phyloP scores from a whole-genome alignment of 352 stramenopile genomes.

The Phytophthora multivora region DNA sequence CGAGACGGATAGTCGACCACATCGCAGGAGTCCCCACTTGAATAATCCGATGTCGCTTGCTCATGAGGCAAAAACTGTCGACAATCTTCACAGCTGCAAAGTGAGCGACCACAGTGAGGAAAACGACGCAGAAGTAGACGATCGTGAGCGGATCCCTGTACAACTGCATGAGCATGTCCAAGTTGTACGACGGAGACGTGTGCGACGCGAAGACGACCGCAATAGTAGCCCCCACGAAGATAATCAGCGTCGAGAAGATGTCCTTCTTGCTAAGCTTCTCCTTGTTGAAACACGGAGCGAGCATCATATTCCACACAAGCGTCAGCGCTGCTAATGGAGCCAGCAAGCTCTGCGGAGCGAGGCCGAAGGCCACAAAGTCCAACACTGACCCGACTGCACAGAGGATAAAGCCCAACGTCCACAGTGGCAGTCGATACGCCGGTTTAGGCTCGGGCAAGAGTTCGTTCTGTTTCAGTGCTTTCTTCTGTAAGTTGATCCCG shows the following conservation, averaged over 20 bases:
- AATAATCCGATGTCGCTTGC: constrained; percentile 74
- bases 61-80: constrained; percentile 71
- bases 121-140: constrained; percentile 52
- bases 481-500: constrained; percentile 88
- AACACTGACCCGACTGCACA: constrained; percentile 84
- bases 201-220: constrained; percentile 86
- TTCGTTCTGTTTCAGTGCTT: constrained; percentile 85
- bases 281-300: constrained; percentile 88
- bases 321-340: constrained; percentile 88
- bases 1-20: constrained; percentile 72
- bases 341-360: constrained; percentile 89
- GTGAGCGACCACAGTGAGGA: constrained; percentile 46
- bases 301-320: constrained; percentile 93
- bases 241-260: constrained; percentile 80
- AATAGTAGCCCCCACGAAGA: constrained; percentile 83
- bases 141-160: constrained; percentile 80
- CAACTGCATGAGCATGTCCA: constrained; percentile 77
- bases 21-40: constrained; percentile 64
- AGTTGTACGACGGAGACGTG: constrained; percentile 82
- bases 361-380: constrained; percentile 91
- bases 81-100: constrained; percentile 73
- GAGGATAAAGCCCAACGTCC: constrained; percentile 83
- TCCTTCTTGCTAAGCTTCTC: constrained; percentile 85
- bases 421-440: constrained; percentile 82
- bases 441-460: constrained; percentile 44